Percentiles rank a stretch among this genome's conserved stretches.
Evolutionary conservation across 2,329 filamentous ascomycete species (phyloP).

Genomic region (Verticillium albo-atrum): DNA sequence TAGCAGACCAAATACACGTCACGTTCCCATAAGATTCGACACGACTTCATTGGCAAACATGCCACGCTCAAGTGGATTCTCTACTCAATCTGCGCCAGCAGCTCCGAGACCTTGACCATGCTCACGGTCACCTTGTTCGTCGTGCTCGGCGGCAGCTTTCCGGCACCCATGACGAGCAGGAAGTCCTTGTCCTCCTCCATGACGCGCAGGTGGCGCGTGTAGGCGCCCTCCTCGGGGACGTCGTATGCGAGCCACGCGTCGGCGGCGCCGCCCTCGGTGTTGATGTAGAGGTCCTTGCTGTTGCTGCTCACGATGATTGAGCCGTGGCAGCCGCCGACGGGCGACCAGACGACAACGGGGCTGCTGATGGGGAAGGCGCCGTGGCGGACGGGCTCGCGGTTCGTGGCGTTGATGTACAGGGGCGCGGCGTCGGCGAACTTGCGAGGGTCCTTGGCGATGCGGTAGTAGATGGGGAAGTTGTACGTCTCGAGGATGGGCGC

Average conservation of each 20-base stretch:
- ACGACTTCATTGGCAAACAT: too few species aligned
- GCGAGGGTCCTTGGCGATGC: slow-evolving; percentile 31
- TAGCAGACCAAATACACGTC: too few species aligned
- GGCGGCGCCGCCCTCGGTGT: slow-evolving; percentile 32
- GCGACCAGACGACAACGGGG: slow-evolving; percentile 40
- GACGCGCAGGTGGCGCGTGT: slow-evolving; percentile 30
- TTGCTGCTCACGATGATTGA: slow-evolving; percentile 38
- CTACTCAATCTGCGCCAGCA: slow-evolving; percentile 7
- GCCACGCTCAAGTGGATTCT: too few species aligned
- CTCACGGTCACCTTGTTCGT: slow-evolving; percentile 37
- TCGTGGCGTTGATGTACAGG: slow-evolving; percentile 25
- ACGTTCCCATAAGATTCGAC: too few species aligned
- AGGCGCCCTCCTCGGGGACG: slow-evolving; percentile 29
- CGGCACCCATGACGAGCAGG: slow-evolving; percentile 38
- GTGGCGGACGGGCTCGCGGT: slow-evolving; percentile 6
- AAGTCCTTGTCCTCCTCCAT: slow-evolving; percentile 27
- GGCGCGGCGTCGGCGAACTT: slow-evolving; percentile 27
- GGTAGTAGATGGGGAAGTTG: slow-evolving; percentile 41
- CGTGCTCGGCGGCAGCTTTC: slow-evolving; percentile 40
- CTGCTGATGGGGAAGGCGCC: slow-evolving; percentile 29
- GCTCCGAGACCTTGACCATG: slow-evolving; percentile 23
- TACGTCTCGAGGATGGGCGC: slow-evolving; percentile 27
- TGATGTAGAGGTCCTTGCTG: slow-evolving; percentile 33
- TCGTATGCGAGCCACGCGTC: slow-evolving; percentile 30
- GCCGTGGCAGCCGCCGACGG: slow-evolving; percentile 37